Base-by-base conservation (phyloP, 345 rosid species). In the Salix exigua region DNA sequence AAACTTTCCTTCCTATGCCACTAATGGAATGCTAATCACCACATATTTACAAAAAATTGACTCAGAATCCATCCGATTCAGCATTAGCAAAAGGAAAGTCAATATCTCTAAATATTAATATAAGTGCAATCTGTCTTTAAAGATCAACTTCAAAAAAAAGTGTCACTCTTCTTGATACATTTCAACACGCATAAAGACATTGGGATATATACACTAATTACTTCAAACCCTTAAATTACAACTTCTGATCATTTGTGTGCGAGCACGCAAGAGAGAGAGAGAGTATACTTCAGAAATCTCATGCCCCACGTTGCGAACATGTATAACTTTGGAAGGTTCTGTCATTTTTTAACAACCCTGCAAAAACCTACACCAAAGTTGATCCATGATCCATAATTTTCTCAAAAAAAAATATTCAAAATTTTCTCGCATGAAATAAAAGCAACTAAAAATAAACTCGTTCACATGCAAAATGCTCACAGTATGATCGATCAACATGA, bases 301-400 rank as follows among this genome's bases (percentile, higher is more conserved):
- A 80, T 91, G 97, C 33, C 98, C 99, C 30, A 96, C 97, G 76
- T 96, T 96, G 70, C 99, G 99, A 79, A 94, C 96, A 65, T 96
- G 99, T 79, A 96, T 88, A 65, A 96, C 99, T 87, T 96, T 96
- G 46, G 99, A 96, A 48, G 98, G 91, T 55, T 96, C 99, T 19
- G 95, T 78, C 98, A 96, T 96, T 77, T 66, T 26, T 10, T 9
- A 72, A 55, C 14, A 50, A 16, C 31, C 28, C 77, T 79, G 74
- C 77, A 79, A 73, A 73, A 21, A 67, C 18, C 12, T 25, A 18
- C 65, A 21, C 18, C 46, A n/a, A 18, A 14, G 68, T 76, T 63
- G 62, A 35, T 64, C n/a, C 51, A 2, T 1, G 58, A 31, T 76
- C 23, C 48, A 58, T n/a, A 28, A 62, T 71, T 19, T 64, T 2